These are phyloP conservation scores for Lipomyces kockii DNA, from an alignment of 805 yeast species.

Conservation along the genomic window DNA sequence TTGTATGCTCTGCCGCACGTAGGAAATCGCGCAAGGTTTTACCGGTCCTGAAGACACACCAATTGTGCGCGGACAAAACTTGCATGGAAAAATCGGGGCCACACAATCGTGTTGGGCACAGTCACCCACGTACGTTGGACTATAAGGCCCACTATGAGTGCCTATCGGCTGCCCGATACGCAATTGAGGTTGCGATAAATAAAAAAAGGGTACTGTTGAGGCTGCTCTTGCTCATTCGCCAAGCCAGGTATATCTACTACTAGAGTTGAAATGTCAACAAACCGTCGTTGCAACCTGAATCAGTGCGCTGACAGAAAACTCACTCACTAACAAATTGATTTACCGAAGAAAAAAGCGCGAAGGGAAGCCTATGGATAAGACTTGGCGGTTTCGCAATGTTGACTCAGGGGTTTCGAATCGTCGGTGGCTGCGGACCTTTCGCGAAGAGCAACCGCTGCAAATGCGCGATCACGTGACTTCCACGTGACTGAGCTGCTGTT, in stretches of 20 bases:
- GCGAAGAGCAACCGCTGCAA: neutral
- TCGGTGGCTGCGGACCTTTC: neutral
- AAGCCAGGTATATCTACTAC: neutral
- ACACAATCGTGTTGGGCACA: neutral
- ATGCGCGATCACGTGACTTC: slow-evolving; percentile 18
- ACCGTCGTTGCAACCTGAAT: neutral
- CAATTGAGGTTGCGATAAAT: neutral
- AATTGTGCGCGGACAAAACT: neutral
- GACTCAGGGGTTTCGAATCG: neutral
- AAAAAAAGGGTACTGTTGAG: neutral
- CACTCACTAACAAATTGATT: neutral
- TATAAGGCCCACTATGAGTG: neutral
- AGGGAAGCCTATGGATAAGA: neutral
- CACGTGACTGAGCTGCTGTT: slow-evolving; percentile 13
- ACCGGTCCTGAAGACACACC: neutral
- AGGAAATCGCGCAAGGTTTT: neutral
- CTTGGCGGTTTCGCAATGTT: neutral
- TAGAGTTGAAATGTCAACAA: neutral
- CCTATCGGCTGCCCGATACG: neutral
- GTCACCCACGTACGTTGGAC: neutral
- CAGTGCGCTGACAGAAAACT: neutral
- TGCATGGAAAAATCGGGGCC: neutral
- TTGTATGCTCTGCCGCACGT: neutral
- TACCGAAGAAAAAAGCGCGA: neutral
- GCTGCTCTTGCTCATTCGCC: neutral